phyloP scores from a whole-genome alignment of 2,329 filamentous ascomycete species.

The Penicillium sp. region DNA sequence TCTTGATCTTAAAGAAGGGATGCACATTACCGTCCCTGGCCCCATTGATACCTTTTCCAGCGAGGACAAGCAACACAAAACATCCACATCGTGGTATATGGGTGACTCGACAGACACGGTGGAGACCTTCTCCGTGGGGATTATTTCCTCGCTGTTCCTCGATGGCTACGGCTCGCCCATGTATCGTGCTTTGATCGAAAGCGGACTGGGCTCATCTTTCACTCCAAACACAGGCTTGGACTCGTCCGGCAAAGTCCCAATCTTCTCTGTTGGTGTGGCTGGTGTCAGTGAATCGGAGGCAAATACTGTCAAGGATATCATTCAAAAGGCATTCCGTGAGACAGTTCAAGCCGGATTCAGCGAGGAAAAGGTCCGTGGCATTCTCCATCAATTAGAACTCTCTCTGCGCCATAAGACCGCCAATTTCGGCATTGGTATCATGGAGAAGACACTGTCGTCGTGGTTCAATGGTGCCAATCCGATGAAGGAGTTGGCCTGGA shows the following conservation, averaged over 20 bases:
- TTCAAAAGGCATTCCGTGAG: conserved; percentile 66
- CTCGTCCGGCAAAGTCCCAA: conserved; percentile 64
- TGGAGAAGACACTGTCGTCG: conserved; percentile 79
- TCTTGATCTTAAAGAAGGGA: conserved; percentile 60
- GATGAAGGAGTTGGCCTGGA: conserved; percentile 86
- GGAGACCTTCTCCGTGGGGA: conserved; percentile 78
- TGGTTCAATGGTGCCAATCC: conserved; percentile 97
- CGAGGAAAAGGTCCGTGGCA: conserved; percentile 82
- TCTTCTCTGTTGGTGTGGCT: conserved; percentile 85
- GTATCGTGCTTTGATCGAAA: conserved; percentile 82
- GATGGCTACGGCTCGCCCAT: conserved; percentile 94
- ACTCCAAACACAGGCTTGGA: conserved; percentile 94
- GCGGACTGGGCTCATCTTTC: conserved; percentile 85
- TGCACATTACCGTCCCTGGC: conserved; percentile 65
- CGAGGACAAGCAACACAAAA: conserved; percentile 83
- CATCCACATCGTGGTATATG: conserved; percentile 86
- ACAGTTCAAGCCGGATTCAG: conserved; percentile 74
- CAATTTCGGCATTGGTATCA: conserved; percentile 83
- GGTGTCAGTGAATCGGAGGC: conserved; percentile 81
- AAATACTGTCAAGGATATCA: conserved; percentile 65
- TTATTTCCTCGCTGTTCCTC: conserved; percentile 77
- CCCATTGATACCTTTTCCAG: conserved; percentile 83
- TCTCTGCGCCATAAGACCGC: conserved; percentile 92
- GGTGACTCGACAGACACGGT: conserved; percentile 75
- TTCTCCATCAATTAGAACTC: conserved; percentile 91